Conservation (phyloP, 1,284 basidiomycete genomes). For the Ustilago xerochloae region DNA sequence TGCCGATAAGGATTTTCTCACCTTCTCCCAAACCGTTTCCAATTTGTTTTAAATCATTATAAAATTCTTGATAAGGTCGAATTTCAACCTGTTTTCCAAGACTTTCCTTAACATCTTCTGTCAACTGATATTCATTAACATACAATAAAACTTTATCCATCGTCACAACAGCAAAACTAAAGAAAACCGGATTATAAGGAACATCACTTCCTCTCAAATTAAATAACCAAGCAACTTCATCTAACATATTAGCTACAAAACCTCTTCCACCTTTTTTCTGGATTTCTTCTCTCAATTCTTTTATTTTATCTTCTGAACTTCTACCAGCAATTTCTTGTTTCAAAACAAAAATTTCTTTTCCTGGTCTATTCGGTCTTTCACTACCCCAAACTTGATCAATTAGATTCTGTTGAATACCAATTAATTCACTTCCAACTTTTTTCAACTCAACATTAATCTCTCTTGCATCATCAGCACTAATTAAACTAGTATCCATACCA, state of each 20-base stretch:
- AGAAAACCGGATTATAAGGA: slow-evolving; percentile 91
- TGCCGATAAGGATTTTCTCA: slow-evolving; percentile 61
- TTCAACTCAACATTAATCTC: slow-evolving; percentile 47
- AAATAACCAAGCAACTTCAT: slow-evolving; percentile 77
- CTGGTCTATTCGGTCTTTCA: slow-evolving; percentile 78
- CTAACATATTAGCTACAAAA: slow-evolving; percentile 66
- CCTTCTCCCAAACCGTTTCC: slow-evolving; percentile 36
- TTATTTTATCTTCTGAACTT: slow-evolving; percentile 51
- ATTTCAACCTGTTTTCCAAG: slow-evolving; percentile 76
- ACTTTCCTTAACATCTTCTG: slow-evolving; percentile 73
- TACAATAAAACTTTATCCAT: slow-evolving; percentile 77
- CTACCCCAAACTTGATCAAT: slow-evolving; percentile 83
- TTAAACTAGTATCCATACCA: slow-evolving; percentile 62
- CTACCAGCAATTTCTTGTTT: slow-evolving; percentile 77
- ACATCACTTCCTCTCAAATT: slow-evolving; percentile 94
- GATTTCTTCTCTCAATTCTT: slow-evolving; percentile 59
- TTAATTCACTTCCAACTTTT: slow-evolving; percentile 46
- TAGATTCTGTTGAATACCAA: slow-evolving; percentile 76
- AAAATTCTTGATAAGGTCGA: slow-evolving; percentile 74
- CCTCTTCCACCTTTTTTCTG: slow-evolving; percentile 54
- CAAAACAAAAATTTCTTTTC: slow-evolving; percentile 78
- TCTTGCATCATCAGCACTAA: slow-evolving; percentile 65
- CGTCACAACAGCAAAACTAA: slow-evolving; percentile 87
- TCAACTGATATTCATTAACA: slow-evolving; percentile 76
- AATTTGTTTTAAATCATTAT: slow-evolving; percentile 56